A percentile compares a stretch with the other conserved stretches of the same genome.
phyloP scores from a whole-genome alignment of 2,329 filamentous ascomycete genomes.

The Paraconiothyrium brasiliense region DNA sequence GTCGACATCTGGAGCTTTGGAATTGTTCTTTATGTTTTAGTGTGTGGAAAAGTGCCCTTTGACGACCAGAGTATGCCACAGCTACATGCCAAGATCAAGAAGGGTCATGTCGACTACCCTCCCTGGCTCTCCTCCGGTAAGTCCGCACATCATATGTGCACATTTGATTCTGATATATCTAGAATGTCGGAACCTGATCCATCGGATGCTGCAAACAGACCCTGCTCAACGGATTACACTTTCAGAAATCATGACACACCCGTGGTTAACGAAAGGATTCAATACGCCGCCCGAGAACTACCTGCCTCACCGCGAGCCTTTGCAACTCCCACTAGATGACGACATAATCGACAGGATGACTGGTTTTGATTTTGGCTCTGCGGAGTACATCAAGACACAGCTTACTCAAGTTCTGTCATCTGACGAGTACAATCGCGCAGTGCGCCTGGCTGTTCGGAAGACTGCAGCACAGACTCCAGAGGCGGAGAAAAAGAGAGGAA shows the following conservation, averaged over 20 bases:
- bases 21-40: slow-evolving; percentile 95
- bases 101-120: slow-evolving; percentile 93
- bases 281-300: slow-evolving; percentile 87
- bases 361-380: slow-evolving; percentile 93
- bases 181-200: slow-evolving; percentile 95
- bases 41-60: slow-evolving; percentile 97
- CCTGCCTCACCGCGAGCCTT: slow-evolving; percentile 81
- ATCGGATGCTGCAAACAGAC: slow-evolving; percentile 95
- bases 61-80: slow-evolving; percentile 99
- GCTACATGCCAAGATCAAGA: slow-evolving; percentile 98
- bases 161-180: slow-evolving; percentile 18
- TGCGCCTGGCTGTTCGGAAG: slow-evolving; percentile 75
- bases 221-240: slow-evolving; percentile 86
- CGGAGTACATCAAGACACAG: slow-evolving; percentile 83
- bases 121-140: slow-evolving; percentile 89
- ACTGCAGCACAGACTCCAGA: slow-evolving; percentile 65
- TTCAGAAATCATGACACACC: slow-evolving; percentile 91
- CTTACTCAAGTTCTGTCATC: slow-evolving; percentile 89
- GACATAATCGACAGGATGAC: slow-evolving; percentile 93
- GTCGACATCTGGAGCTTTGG: slow-evolving; percentile 99
- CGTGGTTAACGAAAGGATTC: slow-evolving; percentile 96
- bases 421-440: slow-evolving; percentile 88
- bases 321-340: slow-evolving; percentile 83
- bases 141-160: slow-evolving; percentile 40
- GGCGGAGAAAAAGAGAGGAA: slow-evolving; percentile 82